phyloP scores from a whole-genome alignment of 768 basidiomycete species.

The Boletus sp. region DNA sequence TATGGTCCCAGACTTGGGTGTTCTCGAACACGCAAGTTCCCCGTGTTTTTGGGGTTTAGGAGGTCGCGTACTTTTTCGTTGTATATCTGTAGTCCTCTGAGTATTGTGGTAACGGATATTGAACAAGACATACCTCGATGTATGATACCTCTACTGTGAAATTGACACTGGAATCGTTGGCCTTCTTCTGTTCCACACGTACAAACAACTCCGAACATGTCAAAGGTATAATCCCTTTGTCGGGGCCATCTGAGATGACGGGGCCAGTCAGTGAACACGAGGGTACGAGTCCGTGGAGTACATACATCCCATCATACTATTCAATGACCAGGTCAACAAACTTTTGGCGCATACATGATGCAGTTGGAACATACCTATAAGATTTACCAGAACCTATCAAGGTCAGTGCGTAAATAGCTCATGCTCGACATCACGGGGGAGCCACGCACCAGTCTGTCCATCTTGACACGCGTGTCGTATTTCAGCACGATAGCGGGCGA shows the following conservation, averaged over 20 bases:
- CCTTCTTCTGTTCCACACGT: conserved; percentile 66
- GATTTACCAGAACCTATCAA: conserved; percentile 82
- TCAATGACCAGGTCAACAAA: conserved; percentile 8
- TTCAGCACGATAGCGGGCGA: not conserved
- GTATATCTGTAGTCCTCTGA: conserved; percentile 66
- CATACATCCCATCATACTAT: conserved; percentile 94
- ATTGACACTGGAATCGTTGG: conserved; percentile 60
- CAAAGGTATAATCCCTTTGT: conserved; percentile 97
- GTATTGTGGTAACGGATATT: not conserved
- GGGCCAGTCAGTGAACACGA: conserved; percentile 2
- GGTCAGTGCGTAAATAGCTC: conserved; percentile 3
- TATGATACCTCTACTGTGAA: conserved; percentile 98
- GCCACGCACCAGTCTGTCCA: conserved; percentile 79
- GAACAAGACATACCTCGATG: conserved; percentile 63
- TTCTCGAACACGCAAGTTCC: conserved; percentile 94
- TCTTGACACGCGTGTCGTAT: conserved; percentile 30
- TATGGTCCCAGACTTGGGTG: conserved; percentile 97
- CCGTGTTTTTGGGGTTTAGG: conserved; percentile 94
- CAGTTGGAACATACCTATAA: conserved; percentile 61
- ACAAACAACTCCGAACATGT: conserved; percentile 92
- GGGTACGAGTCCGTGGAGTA: conserved; percentile 21
- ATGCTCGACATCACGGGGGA: not conserved
- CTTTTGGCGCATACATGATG: not conserved
- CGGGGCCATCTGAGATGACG: conserved; percentile 68
- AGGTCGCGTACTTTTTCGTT: conserved; percentile 98